phyloP scores from a whole-genome alignment of 106 monocot genomes.

The Acorus gramineus region DNA sequence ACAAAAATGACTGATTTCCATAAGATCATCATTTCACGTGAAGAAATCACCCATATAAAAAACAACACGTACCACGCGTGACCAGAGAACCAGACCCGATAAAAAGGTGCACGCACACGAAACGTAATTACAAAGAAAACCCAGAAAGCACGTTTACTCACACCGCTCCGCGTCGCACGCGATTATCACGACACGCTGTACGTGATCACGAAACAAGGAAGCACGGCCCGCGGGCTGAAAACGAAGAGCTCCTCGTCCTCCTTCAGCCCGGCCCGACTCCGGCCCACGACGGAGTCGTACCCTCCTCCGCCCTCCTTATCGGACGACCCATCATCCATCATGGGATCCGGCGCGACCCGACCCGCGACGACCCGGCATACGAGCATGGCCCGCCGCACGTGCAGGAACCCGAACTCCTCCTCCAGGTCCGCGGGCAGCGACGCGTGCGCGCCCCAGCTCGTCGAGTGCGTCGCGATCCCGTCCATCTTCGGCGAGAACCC shows the following conservation, averaged over 20 bases:
- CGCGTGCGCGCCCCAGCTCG: constrained; percentile 48
- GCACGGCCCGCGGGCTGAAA: constrained; percentile 42
- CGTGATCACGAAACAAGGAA: constrained; percentile 55
- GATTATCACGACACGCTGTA: constrained; percentile 6
- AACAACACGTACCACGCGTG: too few species aligned
- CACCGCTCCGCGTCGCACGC: too few species aligned
- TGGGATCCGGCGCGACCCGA: constrained; percentile 13
- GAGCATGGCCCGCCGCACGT: constrained; percentile 42
- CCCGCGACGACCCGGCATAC: constrained; percentile 64
- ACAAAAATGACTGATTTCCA: too few species aligned
- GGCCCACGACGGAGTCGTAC: constrained; percentile 31
- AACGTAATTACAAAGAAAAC: too few species aligned
- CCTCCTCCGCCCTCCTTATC: constrained; percentile 1
- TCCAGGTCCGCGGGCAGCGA: constrained; percentile 48
- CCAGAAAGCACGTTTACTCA: too few species aligned
- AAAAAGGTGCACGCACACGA: too few species aligned
- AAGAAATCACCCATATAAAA: too few species aligned
- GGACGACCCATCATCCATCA: background rate
- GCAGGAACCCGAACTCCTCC: constrained; percentile 37
- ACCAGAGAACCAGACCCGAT: too few species aligned
- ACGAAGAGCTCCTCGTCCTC: constrained; percentile 47
- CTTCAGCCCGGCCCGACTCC: background rate
- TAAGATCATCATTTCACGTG: too few species aligned
- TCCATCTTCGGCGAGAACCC: constrained; percentile 47
- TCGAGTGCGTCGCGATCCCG: constrained; percentile 42